Conservation (phyloP, 768 basidiomycete genomes). For the Clitopilus passeckerianus region DNA sequence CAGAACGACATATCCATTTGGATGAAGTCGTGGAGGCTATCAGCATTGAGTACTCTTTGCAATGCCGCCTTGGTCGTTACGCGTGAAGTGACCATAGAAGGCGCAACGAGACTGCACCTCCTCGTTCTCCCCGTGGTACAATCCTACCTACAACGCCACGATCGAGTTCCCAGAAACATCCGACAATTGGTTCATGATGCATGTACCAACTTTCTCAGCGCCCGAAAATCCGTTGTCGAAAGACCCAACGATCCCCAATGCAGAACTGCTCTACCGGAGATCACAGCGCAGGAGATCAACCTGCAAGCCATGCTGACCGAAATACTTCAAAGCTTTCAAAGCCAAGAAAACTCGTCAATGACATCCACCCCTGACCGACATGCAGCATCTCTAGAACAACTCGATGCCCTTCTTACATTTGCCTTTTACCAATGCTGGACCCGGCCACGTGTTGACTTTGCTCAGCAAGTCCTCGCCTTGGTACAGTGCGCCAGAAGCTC, state of each 20-base stretch:
- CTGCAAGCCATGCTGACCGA: conserved; percentile 12
- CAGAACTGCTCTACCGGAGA: not conserved
- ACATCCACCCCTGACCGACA: not conserved
- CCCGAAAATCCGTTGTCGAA: conserved; percentile 5
- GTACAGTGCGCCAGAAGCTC: too few relatives aligned
- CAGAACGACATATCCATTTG: not conserved
- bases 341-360: not conserved
- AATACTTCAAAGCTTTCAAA: not conserved
- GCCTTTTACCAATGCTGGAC: conserved; percentile 9
- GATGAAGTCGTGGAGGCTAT: not conserved
- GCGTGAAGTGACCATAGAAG: not conserved
- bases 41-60: not conserved
- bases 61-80: not conserved
- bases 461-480: conserved; percentile 5
- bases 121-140: conserved; percentile 15
- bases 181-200: conserved; percentile 6
- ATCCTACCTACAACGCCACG: conserved; percentile 9
- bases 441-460: conserved; percentile 7
- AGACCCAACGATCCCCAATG: conserved; percentile 6
- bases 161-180: conserved; percentile 2
- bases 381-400: not conserved
- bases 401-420: conserved; percentile 13
- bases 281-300: conserved; percentile 9
- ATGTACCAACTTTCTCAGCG: conserved; percentile 9
- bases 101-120: not conserved